phyloP scores from a whole-genome alignment of 306 rosid species.

The Cyclanthera cordifolia region DNA sequence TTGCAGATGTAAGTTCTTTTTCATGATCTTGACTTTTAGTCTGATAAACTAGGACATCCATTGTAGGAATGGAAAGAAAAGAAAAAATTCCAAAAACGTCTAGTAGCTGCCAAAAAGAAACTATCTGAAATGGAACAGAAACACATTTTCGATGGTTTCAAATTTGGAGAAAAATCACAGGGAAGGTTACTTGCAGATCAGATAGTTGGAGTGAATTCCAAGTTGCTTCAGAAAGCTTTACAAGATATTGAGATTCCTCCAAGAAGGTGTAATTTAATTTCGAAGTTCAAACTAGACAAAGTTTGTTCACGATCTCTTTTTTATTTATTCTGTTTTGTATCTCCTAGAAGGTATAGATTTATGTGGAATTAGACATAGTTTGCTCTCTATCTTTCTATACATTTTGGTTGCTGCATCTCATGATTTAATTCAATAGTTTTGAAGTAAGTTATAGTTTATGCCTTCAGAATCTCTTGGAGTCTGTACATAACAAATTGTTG shows the following conservation, averaged over 20 bases:
- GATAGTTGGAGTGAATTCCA: conserved; percentile 62
- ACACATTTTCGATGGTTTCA: conserved; percentile 69
- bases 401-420: not conserved
- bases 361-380: conserved; percentile 5
- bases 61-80: conserved; percentile 91
- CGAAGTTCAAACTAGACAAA: conserved; percentile 11
- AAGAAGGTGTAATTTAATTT: conserved; percentile 39
- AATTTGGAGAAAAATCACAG: conserved; percentile 67
- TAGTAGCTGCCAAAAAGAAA: conserved; percentile 83
- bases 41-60: conserved; percentile 14
- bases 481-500: not conserved
- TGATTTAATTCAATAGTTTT: not conserved
- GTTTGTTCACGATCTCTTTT: not conserved
- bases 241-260: conserved; percentile 37
- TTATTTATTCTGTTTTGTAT: conserved; percentile 8
- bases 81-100: conserved; percentile 65
- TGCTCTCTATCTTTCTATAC: not conserved
- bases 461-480: not conserved
- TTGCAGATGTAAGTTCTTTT: not conserved
- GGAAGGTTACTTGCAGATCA: conserved; percentile 68
- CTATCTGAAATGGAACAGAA: conserved; percentile 70
- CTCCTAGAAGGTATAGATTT: conserved; percentile 42
- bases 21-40: not conserved
- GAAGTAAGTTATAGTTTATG: not conserved
- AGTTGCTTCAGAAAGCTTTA: conserved; percentile 52